Evolutionary conservation across 768 basidiomycete species (phyloP), one percentile per base, ranked within the genome.

Genomic region (Tulasnella sp.): DNA sequence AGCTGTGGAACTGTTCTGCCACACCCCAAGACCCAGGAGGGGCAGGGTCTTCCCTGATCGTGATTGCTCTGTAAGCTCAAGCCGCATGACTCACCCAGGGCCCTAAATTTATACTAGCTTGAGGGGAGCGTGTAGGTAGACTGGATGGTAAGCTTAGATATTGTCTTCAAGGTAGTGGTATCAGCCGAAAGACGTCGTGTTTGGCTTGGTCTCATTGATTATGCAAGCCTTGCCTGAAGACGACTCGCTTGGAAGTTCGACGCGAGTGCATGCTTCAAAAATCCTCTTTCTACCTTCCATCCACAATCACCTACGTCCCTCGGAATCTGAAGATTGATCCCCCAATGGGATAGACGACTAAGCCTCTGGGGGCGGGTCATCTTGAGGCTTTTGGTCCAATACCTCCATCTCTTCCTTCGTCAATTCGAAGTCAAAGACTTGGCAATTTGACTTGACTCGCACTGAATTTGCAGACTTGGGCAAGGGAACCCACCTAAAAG

Each of bases 11-110:
- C 79, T 76, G 70, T 86, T 87, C 66, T 80, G 76, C 65, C 81
- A 87, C 19, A 87, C 84, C 2, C 74, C 85, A 57, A 87, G 81
- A 11, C 86, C 85, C 2, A 88, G 72, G 4, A 75, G 68, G 22
- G 86, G 85, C 72, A 87, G 81, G 22, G 69, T 59, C 67, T 79
- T 68, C 15, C 84, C 85, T 76, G 60, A 49, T 9, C 48, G 29
- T 48, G 53, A 48, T 43, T 41, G 15, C 34, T 19, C 25, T 34
- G 15, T n/a, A 21, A 25, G 4, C 7, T n/a, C 29, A 44, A 17
- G n/a, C n/a, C 8, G 19, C 17, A 25, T 15, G 19, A 54, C 10
- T 21, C 53, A 19, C 10, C 11, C 54, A 29, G 41, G 10, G 12
- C 38, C 54, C 22, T 10, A 12, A 21, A n/a, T n/a, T n/a, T n/a